A percentile compares a stretch with the other conserved stretches of the same genome.
These are phyloP conservation scores for Euptelea pleiosperma DNA, from an alignment of 164 flowering plant genomes.

Conservation along the genomic window DNA sequence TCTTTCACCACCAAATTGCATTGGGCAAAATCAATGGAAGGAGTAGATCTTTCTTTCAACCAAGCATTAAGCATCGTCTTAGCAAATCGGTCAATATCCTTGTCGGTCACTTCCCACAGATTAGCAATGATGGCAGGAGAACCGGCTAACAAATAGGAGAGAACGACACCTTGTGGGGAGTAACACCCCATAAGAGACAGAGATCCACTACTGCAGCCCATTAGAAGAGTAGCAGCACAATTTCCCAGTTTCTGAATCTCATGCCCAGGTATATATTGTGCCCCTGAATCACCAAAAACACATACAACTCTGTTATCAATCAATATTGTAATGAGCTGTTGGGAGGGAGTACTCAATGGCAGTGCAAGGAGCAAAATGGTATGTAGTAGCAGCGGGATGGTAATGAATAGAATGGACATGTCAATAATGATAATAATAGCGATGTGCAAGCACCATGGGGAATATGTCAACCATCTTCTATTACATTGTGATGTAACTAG, in stretches of 20 bases:
- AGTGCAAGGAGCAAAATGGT: neutral
- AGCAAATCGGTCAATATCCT: constrained; percentile 85
- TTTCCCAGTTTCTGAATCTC: constrained; percentile 65
- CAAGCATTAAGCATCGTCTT: constrained; percentile 75
- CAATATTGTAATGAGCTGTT: too few relatives aligned
- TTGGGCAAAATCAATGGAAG: constrained; percentile 19
- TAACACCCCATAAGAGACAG: constrained; percentile 57
- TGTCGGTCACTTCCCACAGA: constrained; percentile 97
- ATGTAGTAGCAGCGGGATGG: too few relatives aligned
- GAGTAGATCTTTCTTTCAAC: constrained; percentile 56
- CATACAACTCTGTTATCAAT: neutral
- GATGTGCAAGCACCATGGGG: too few relatives aligned
- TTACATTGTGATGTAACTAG: too few relatives aligned
- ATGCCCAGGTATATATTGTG: constrained; percentile 63
- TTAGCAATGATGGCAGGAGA: constrained; percentile 86
- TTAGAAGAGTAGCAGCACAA: constrained; percentile 86
- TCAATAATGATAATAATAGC: too few relatives aligned
- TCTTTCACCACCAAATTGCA: constrained; percentile 36
- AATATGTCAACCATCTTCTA: too few relatives aligned
- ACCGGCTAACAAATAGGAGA: constrained; percentile 79
- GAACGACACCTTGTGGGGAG: constrained; percentile 67
- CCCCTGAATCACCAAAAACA: constrained; percentile 44
- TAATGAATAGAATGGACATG: too few relatives aligned
- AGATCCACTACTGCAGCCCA: constrained; percentile 98
- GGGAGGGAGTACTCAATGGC: too few relatives aligned